phyloP scores from a whole-genome alignment of 2,329 filamentous ascomycete species.

The Stagonosporopsis cucurbitacearum region DNA sequence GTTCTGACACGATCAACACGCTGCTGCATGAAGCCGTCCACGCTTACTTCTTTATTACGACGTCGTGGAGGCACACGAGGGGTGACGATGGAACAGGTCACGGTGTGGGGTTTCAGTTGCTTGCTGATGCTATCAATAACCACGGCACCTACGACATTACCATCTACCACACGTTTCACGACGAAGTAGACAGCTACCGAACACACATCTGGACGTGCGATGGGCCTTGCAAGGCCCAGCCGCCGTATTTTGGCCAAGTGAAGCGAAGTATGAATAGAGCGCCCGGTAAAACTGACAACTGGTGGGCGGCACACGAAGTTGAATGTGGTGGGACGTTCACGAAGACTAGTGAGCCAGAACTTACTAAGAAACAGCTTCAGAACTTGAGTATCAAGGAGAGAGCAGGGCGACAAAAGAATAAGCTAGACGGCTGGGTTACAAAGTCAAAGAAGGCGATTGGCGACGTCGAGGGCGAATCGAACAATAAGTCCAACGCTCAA shows the following conservation, averaged over 20 bases:
- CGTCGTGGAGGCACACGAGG: constrained; percentile 51
- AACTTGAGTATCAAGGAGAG: constrained; percentile 49
- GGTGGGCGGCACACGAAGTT: constrained; percentile 50
- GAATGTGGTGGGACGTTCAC: constrained; percentile 53
- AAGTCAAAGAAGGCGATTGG: constrained; percentile 21
- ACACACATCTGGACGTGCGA: constrained; percentile 56
- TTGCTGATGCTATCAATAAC: constrained; percentile 54
- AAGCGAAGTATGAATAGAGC: constrained; percentile 56
- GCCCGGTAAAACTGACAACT: constrained; percentile 51
- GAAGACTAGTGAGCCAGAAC: constrained; percentile 52
- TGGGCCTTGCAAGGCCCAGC: constrained; percentile 47
- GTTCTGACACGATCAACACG: constrained; percentile 53
- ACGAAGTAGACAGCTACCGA: constrained; percentile 55
- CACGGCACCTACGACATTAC: constrained; percentile 52
- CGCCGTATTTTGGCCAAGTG: constrained; percentile 54
- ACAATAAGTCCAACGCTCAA: constrained; percentile 10
- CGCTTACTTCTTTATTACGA: constrained; percentile 56
- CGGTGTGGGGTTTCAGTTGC: constrained; percentile 51
- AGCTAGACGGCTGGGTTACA: constrained; percentile 52
- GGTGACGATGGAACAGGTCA: constrained; percentile 54
- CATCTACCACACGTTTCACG: constrained; percentile 55
- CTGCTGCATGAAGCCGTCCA: constrained; percentile 55
- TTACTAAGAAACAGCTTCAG: constrained; percentile 51
- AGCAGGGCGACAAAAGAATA: constrained; percentile 54
- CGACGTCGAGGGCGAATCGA: constrained; percentile 21